Percentiles rank a stretch among this genome's conserved stretches.
Conservation (phyloP, 305 asterid species). For the Vinca major region DNA sequence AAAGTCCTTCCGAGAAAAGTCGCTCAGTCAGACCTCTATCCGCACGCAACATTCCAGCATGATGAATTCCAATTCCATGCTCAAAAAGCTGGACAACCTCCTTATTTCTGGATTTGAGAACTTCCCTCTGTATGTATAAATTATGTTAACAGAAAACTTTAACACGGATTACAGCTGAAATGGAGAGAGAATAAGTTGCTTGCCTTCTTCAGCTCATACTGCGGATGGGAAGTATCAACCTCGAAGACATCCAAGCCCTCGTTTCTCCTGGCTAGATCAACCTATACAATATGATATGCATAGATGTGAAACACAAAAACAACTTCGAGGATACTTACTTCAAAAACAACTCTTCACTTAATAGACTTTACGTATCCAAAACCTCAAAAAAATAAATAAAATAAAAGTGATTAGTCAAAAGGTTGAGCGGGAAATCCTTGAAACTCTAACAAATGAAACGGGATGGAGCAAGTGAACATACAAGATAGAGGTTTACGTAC, state of each 20-base stretch:
- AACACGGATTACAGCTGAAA: constrained; percentile 6
- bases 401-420: neutral
- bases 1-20: constrained; percentile 87
- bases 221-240: constrained; percentile 67
- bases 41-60: constrained; percentile 96
- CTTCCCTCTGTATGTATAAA: constrained; percentile 64
- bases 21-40: constrained; percentile 95
- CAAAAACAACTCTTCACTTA: neutral
- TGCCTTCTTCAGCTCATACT: constrained; percentile 70
- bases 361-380: neutral
- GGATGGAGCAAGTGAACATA: neutral
- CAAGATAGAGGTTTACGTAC: neutral
- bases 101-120: constrained; percentile 85
- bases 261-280: constrained; percentile 53
- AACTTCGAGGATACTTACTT: neutral
- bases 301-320: constrained; percentile 5
- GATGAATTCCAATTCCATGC: constrained; percentile 87
- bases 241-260: constrained; percentile 61
- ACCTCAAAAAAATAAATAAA: neutral
- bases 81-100: constrained; percentile 82
- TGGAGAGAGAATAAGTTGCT: constrained; percentile 24
- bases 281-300: constrained; percentile 35
- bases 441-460: neutral
- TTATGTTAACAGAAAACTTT: constrained; percentile 14
- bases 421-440: neutral